Percentiles rank a stretch among this genome's conserved stretches.
Evolutionary conservation across 345 rosid species (phyloP).

Genomic region (Toxicodendron radicans): DNA sequence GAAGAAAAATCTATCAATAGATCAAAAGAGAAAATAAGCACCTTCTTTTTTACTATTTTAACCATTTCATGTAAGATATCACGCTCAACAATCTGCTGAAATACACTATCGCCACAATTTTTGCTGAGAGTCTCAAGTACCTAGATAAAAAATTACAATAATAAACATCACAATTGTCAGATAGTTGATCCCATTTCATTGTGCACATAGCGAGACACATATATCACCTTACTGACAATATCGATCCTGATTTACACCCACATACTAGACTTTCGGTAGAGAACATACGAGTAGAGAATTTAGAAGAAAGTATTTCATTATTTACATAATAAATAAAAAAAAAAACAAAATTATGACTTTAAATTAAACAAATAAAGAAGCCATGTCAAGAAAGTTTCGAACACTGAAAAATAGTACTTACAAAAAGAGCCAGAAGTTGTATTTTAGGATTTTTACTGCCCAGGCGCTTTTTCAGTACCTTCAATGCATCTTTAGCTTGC

Average conservation of each 20-base stretch:
- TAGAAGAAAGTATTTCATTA: background rate
- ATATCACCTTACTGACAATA: background rate
- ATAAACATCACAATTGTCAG: background rate
- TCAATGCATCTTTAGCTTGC: conserved; percentile 88
- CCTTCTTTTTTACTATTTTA: conserved; percentile 97
- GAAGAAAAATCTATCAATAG: conserved; percentile 12
- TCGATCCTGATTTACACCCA: background rate
- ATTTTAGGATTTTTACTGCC: conserved; percentile 87
- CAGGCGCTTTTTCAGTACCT: conserved; percentile 85
- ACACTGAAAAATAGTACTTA: conserved; percentile 38
- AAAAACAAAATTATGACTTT: background rate
- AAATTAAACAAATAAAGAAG: conserved; percentile 3
- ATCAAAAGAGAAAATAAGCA: conserved; percentile 25
- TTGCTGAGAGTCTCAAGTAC: conserved; percentile 93
- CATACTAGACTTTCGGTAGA: background rate
- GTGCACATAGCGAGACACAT: background rate
- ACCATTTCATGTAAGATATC: conserved; percentile 96
- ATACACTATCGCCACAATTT: conserved; percentile 85
- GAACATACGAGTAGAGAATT: background rate
- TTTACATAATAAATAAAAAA: background rate
- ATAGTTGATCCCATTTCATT: background rate
- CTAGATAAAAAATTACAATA: conserved; percentile 37
- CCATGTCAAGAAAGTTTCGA: conserved; percentile 6
- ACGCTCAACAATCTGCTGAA: conserved; percentile 87
- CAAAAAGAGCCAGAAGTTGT: conserved; percentile 84